Evolutionary conservation across 2,329 filamentous ascomycete species (phyloP), one percentile per base, ranked within the genome.

Genomic region (Colletotrichum sp.): DNA sequence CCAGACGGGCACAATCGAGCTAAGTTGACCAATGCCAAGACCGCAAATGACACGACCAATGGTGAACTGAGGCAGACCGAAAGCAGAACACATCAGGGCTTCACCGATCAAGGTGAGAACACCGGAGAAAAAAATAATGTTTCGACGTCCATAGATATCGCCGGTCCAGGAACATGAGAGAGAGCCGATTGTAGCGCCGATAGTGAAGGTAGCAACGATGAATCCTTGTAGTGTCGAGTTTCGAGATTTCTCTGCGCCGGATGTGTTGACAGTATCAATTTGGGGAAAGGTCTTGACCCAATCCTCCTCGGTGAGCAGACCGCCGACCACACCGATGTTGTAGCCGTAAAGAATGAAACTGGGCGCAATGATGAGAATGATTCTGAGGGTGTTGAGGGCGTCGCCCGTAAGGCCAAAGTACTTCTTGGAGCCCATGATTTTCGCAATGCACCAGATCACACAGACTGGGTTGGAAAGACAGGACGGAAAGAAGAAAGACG

Each of bases 41-140:
- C 89, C 89, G 24, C 88, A 88, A 18, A 91, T 83, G 22, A 91
- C 78, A 71, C 89, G 86, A 18, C 88, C 88, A 44, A 89, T 83
- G 66, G 91, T 88, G 64, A 91, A 83, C 75, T 90, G 88, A 2
- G 85, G 80, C 6, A 90, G 84, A 5, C 80, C 71, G 79, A 87
- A 90, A 6, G 89, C 83, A 22, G 87, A 85, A 24, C 83, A 83
- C 78, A 90, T 88, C 44, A 90, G 82, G 34, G 84, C 83, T 67
- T 87, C 86, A 26, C 88, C 89, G 59, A 90, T 80, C 5, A 88
- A 83, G 84, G 90, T 89, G 78, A 90, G 87, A 18, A 84, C 77
- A 5, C 85, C 88, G 6, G 87, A 88, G 12, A 85, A 68, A 79
- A 89, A 88, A 75, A 90, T 89, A 7, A 88, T 88, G 77, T 84